A percentile compares a stretch with the other conserved stretches of the same genome.
Conservation (phyloP, 106 monocot genomes). For the Ottelia alismoides region DNA sequence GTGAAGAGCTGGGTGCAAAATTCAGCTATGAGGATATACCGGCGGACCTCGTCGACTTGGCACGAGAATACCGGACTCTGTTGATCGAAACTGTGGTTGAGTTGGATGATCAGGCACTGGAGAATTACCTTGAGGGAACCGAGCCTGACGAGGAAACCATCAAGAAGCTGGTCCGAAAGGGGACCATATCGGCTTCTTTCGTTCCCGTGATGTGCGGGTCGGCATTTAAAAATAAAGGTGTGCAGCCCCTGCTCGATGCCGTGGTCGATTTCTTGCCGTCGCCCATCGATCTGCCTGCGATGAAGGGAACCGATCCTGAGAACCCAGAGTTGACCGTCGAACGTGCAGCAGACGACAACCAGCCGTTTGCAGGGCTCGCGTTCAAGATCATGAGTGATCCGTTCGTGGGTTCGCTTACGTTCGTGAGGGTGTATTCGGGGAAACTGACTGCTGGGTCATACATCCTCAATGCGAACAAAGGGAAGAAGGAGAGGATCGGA, state of each 20-base stretch:
- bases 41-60: constrained; percentile 64
- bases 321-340: constrained; percentile 55
- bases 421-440: constrained; percentile 81
- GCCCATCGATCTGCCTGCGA: constrained; percentile 86
- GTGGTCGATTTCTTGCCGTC: constrained; percentile 97
- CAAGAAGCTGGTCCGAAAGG: constrained; percentile 74
- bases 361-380: constrained; percentile 89
- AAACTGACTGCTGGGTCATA: constrained; percentile 78
- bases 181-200: constrained; percentile 56
- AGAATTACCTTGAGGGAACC: constrained; percentile 87
- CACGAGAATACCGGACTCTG: constrained; percentile 63
- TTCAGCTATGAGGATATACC: constrained; percentile 75
- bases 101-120: constrained; percentile 82
- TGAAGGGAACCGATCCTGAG: constrained; percentile 85
- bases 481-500: constrained; percentile 89
- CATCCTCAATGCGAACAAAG: constrained; percentile 94
- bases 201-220: constrained; percentile 97
- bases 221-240: constrained; percentile 99
- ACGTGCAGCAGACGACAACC: constrained; percentile 59
- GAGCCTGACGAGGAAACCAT: constrained; percentile 79
- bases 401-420: constrained; percentile 93
- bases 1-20: constrained; percentile 90
- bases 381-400: constrained; percentile 99
- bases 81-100: constrained; percentile 86
- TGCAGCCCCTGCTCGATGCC: constrained; percentile 89